A percentile compares a stretch with the other conserved stretches of the same genome.
phyloP scores from a whole-genome alignment of 495 filamentous ascomycete species.

The Parmelia sp. region DNA sequence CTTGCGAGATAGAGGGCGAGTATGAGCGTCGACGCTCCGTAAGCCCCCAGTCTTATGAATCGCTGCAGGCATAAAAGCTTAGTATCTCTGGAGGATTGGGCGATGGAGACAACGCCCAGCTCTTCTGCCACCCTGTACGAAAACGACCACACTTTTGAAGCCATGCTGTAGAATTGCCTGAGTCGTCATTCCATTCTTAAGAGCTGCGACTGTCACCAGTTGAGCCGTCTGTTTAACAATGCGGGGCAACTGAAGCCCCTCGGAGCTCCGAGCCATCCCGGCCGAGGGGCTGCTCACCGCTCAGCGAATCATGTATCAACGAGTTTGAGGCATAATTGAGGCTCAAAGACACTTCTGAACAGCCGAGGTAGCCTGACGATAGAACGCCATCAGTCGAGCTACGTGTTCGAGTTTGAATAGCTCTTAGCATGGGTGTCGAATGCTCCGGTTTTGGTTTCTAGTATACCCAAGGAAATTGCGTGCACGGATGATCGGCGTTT shows the following conservation, averaged over 20 bases:
- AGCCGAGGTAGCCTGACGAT: not conserved
- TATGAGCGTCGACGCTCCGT: conserved; percentile 68
- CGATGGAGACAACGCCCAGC: conserved; percentile 44
- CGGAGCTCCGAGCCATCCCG: not conserved
- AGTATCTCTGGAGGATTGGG: conserved; percentile 50
- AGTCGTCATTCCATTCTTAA: not conserved
- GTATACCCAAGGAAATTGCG: not conserved
- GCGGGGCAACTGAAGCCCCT: not conserved
- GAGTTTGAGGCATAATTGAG: not conserved
- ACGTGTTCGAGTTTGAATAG: not conserved
- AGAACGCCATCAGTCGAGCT: not conserved
- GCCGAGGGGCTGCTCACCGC: not conserved
- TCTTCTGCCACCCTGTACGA: conserved; percentile 23
- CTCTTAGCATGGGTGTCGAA: not conserved
- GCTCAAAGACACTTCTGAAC: not conserved
- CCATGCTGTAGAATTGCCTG: not conserved
- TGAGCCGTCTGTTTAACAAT: not conserved
- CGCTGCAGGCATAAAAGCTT: conserved; percentile 64
- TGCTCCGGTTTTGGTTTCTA: not conserved
- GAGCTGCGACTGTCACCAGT: not conserved
- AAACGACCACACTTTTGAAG: conserved; percentile 3
- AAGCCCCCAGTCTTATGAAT: conserved; percentile 73
- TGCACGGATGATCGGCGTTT: not conserved
- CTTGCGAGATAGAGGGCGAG: conserved; percentile 64
- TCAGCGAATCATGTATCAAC: not conserved